phyloP scores from a whole-genome alignment of 345 rosid genomes.

The Citrus cavaleriei region DNA sequence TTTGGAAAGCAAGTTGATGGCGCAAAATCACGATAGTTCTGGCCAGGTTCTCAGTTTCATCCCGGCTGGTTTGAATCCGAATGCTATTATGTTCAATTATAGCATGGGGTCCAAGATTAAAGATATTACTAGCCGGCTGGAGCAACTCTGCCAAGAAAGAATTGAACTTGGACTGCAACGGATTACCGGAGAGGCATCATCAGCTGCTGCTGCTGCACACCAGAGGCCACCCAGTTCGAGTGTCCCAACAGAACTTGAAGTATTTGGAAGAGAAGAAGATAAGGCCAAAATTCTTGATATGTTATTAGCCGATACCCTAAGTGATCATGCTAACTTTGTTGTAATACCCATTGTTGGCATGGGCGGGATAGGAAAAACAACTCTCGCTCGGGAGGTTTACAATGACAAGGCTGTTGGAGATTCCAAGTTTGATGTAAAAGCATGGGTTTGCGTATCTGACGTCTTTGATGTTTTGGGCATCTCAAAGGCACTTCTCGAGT shows the following conservation, averaged over 20 bases:
- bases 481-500: background rate
- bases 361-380: constrained; percentile 5
- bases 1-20: background rate
- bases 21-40: background rate
- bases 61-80: background rate
- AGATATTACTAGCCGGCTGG: background rate
- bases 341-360: background rate
- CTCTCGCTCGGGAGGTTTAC: background rate
- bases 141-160: background rate
- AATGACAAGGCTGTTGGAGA: background rate
- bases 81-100: background rate
- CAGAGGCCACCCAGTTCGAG: background rate
- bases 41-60: background rate
- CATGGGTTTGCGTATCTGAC: background rate
- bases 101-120: background rate
- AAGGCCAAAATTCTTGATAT: background rate
- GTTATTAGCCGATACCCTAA: background rate
- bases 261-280: constrained; percentile 1
- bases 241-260: background rate
- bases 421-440: background rate
- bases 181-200: background rate
- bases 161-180: background rate
- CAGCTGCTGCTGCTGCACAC: background rate
- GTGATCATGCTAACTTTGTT: background rate
- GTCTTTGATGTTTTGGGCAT: background rate